phyloP scores from a whole-genome alignment of 2,329 filamentous ascomycete species.

The Alternaria triticimaculans region DNA sequence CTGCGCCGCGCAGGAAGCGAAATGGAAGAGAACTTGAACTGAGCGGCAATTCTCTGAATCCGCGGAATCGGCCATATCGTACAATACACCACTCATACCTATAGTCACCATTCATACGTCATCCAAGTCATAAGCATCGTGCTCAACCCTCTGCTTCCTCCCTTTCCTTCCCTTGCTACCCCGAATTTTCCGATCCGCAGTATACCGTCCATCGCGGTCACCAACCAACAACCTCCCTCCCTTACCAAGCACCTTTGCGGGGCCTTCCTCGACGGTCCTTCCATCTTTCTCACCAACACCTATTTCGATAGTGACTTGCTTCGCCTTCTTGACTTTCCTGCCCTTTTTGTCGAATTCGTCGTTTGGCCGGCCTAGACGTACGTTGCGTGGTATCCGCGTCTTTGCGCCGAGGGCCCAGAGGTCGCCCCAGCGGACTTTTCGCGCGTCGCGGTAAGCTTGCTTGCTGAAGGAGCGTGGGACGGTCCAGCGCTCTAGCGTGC shows the following conservation, averaged over 20 bases:
- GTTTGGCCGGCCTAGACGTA: slow-evolving; percentile 63
- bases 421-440: slow-evolving; percentile 91
- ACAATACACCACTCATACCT: slow-evolving; percentile 4
- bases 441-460: slow-evolving; percentile 87
- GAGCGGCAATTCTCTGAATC: not conserved
- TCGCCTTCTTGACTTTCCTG: slow-evolving; percentile 40
- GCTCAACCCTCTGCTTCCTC: slow-evolving; percentile 34
- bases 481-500: slow-evolving; percentile 90
- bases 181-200: slow-evolving; percentile 44
- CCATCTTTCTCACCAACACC: slow-evolving; percentile 35
- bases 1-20: not conserved
- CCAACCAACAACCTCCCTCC: slow-evolving; percentile 34
- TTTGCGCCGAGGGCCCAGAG: slow-evolving; percentile 96
- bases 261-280: slow-evolving; percentile 26
- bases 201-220: slow-evolving; percentile 41
- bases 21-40: not conserved
- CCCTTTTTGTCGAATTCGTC: slow-evolving; percentile 51
- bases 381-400: slow-evolving; percentile 69
- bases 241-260: slow-evolving; percentile 18
- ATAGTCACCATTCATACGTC: slow-evolving; percentile 16
- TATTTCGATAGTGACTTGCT: slow-evolving; percentile 41
- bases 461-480: slow-evolving; percentile 81
- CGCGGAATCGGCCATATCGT: not conserved
- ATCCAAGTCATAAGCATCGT: slow-evolving; percentile 23
- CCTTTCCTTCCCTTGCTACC: slow-evolving; percentile 50